Evolutionary conservation across 208 protist species (phyloP).

Genomic region (Porcisia deanei): DNA sequence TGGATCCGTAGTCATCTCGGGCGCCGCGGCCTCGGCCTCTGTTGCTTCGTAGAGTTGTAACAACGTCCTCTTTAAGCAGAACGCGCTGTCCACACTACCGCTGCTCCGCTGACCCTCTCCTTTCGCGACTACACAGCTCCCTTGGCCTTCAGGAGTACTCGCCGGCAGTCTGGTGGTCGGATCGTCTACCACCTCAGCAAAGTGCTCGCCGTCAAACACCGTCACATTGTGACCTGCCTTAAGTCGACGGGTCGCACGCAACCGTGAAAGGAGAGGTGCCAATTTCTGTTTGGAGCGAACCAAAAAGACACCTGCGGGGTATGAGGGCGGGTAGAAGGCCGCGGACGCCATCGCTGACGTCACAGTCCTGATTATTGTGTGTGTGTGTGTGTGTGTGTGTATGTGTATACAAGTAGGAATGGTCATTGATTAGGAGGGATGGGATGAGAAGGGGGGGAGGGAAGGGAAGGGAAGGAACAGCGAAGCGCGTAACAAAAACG

Average conservation of each 20-base stretch:
- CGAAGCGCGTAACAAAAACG: not conserved
- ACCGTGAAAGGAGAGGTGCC: conserved; percentile 27
- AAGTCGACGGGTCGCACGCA: conserved; percentile 32
- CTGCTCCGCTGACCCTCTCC: not conserved
- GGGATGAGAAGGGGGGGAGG: too few relatives aligned
- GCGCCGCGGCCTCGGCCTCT: not conserved
- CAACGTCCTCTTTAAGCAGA: not conserved
- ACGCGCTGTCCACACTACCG: not conserved
- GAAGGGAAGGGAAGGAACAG: not conserved
- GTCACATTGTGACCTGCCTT: conserved; percentile 57
- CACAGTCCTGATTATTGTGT: not conserved
- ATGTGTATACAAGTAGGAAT: not conserved
- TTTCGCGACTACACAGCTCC: not conserved
- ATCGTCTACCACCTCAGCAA: conserved; percentile 4
- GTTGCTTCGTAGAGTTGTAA: conserved; percentile 2
- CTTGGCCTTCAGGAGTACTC: not conserved
- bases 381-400: not conserved
- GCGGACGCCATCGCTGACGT: not conserved
- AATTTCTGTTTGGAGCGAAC: conserved; percentile 32
- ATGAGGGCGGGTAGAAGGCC: conserved; percentile 20
- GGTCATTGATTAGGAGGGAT: not conserved
- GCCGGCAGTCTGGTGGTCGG: not conserved
- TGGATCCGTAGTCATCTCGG: not conserved
- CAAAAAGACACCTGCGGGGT: conserved; percentile 48
- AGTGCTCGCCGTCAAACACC: conserved; percentile 29